Evolutionary conservation across 2,329 filamentous ascomycete genomes (phyloP).

Genomic region (Colletotrichum tropicale): DNA sequence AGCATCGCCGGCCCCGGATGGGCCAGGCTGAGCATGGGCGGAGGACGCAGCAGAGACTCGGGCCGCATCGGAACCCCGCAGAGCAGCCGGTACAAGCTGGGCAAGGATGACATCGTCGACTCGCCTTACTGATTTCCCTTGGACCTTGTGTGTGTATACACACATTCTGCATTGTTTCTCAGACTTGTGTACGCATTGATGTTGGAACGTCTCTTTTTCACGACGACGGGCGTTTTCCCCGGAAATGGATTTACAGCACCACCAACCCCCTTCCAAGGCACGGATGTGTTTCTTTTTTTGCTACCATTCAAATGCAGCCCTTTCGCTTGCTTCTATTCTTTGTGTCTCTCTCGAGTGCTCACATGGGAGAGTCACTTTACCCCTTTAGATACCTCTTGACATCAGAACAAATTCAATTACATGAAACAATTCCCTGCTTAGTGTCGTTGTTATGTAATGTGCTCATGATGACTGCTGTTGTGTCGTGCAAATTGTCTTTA

Average conservation of each 20-base stretch:
- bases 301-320: neutral
- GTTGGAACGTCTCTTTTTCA: neutral
- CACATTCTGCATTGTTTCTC: neutral
- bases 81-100: constrained; percentile 73
- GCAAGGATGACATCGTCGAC: constrained; percentile 84
- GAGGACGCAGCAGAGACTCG: constrained; percentile 45
- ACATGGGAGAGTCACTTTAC: neutral
- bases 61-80: constrained; percentile 56
- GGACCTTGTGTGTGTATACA: no score
- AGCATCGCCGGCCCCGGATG: constrained; percentile 75
- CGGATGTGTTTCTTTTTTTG: neutral
- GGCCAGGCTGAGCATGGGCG: constrained; percentile 44
- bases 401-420: neutral
- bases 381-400: neutral
- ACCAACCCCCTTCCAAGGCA: neutral
- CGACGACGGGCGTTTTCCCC: neutral
- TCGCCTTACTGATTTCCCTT: constrained; percentile 53
- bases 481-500: neutral
- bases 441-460: neutral
- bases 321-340: neutral
- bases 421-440: neutral
- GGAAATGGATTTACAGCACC: neutral
- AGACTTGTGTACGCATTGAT: neutral
- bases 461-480: neutral
- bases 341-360: neutral